Conservation (phyloP, 345 rosid genomes). For the Passiflora organensis region DNA sequence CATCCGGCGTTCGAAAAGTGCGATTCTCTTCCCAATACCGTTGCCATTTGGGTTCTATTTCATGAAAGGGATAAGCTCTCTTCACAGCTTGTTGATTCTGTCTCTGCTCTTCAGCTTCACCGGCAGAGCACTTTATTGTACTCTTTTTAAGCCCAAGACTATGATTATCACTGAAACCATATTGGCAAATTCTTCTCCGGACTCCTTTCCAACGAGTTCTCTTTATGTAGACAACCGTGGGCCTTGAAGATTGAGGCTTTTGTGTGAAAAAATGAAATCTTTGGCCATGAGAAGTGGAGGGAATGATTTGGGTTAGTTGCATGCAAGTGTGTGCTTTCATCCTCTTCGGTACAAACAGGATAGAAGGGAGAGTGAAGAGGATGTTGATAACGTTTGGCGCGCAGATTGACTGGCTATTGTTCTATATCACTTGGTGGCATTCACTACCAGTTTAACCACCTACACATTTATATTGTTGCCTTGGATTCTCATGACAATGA, state of each 20-base stretch:
- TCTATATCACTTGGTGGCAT: too few relatives aligned
- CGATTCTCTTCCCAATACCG: constrained; percentile 66
- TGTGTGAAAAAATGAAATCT: constrained; percentile 2
- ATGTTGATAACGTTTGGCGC: too few relatives aligned
- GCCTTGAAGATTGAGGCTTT: constrained; percentile 24
- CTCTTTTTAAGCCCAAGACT: not conserved
- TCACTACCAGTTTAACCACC: too few relatives aligned
- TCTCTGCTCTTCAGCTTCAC: constrained; percentile 22
- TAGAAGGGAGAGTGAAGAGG: not conserved
- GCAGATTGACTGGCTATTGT: too few relatives aligned
- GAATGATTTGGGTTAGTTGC: not conserved
- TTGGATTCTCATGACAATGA: too few relatives aligned
- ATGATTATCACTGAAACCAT: constrained; percentile 12
- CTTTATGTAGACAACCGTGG: not conserved
- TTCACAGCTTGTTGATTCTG: constrained; percentile 37
- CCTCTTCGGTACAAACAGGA: too few relatives aligned
- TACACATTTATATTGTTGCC: too few relatives aligned
- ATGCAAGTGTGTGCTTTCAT: too few relatives aligned
- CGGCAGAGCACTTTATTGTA: constrained; percentile 8
- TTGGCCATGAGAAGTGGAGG: not conserved
- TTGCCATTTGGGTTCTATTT: constrained; percentile 96
- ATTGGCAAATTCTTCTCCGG: constrained; percentile 2
- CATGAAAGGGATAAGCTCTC: constrained; percentile 76
- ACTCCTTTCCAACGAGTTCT: too few relatives aligned
- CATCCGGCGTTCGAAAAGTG: constrained; percentile 80